Evolutionary conservation across 164 flowering plant genomes (phyloP), one percentile per base, ranked within the genome.

Genomic region (Macadamia tetraphylla): DNA sequence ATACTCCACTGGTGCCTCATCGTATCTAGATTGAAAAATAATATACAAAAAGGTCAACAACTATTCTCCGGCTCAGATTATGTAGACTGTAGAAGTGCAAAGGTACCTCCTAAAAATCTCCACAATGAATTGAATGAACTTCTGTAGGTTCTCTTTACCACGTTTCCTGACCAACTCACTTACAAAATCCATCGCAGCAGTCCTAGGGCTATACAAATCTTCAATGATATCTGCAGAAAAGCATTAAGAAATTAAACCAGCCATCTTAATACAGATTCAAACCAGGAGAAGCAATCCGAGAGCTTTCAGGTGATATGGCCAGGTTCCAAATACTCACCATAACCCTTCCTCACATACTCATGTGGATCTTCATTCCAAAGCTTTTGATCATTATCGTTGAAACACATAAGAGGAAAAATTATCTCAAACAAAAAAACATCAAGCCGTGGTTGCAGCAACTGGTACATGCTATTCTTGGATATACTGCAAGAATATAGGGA

Each of bases 321-420:
- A 29, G 42, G 67, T 52, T 30, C 29, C 11, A 49, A 68, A 55
- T 42, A 73, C 96, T 82, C 77, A 95, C 99, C 99, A 81, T 95
- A 95, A 71, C 99, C 99, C 76, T 95, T 95, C 82, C 99, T 84
- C 29, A 95, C 97, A 79, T 95, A 95, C 76, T 95, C 99, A 80
- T 95, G 94, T 10, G 99, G 99, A 73, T 95, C 99, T 80, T 95
- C 99, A 63, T 91, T 90, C 99, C 99, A 95, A 56, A 95, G 90
- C 79, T 79, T 87, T 74, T 92, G 98, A 73, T 95, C 99, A 75
- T 87, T 85, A 75, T 95, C 97, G 73, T 79, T 92, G 79, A 95
- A 95, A 80, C 99, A 95, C 99, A 92, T 92, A 14, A 95, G 90
- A 15, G 98, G 99, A 58, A 95, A 92, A 72, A 95, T 86, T 66